Conservation (phyloP, 2,329 filamentous ascomycete genomes). For the Monosporascus sp. region DNA sequence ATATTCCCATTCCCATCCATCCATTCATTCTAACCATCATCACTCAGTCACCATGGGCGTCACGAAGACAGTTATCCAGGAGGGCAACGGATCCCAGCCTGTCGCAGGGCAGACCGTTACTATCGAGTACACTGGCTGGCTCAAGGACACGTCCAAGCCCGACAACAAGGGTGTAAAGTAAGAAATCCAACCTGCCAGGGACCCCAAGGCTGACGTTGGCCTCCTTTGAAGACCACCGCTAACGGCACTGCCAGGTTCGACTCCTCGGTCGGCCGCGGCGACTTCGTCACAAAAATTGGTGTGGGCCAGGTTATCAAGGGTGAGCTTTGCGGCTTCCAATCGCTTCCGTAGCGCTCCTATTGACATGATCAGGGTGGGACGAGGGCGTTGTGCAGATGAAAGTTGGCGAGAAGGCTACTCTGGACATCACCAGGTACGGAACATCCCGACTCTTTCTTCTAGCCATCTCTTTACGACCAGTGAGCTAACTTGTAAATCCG, state of each 20-base stretch:
- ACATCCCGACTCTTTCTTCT: slow-evolving; percentile 2
- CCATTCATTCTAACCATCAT: slow-evolving; percentile 1
- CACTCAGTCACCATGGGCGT: slow-evolving; percentile 59
- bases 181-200: slow-evolving; percentile 26
- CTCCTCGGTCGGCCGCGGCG: slow-evolving; percentile 69
- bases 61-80: slow-evolving; percentile 56
- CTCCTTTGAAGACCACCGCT: slow-evolving; percentile 5
- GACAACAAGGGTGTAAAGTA: slow-evolving; percentile 69
- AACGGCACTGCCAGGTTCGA: slow-evolving; percentile 66
- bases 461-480: not conserved
- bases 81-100: slow-evolving; percentile 61
- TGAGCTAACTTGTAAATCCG: slow-evolving; percentile 10
- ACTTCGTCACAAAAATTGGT: slow-evolving; percentile 76
- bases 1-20: not conserved
- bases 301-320: slow-evolving; percentile 81
- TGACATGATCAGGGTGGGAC: slow-evolving; percentile 63
- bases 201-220: slow-evolving; percentile 1
- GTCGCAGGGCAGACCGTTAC: slow-evolving; percentile 64
- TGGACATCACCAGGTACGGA: slow-evolving; percentile 72
- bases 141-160: slow-evolving; percentile 61
- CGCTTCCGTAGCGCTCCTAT: slow-evolving; percentile 5
- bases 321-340: slow-evolving; percentile 28
- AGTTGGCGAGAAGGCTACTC: slow-evolving; percentile 80
- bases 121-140: slow-evolving; percentile 88
- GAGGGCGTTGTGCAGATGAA: slow-evolving; percentile 83